Evolutionary conservation across 441 rosid species (phyloP), one percentile per base, ranked within the genome.

Genomic region (Eutrema salsugineum): DNA sequence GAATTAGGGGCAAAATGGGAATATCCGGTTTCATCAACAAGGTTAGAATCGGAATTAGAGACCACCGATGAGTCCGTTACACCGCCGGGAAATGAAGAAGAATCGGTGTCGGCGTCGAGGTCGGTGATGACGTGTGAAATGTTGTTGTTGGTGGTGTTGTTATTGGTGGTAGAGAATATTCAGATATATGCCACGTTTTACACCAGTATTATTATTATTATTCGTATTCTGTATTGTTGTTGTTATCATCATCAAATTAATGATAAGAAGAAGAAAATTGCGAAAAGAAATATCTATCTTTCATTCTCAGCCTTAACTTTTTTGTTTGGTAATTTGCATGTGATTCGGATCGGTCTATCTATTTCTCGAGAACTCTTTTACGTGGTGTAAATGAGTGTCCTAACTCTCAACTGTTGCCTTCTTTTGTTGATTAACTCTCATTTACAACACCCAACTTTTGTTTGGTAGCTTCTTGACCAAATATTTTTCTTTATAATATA

Each of bases 101-200:
- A 63, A 55, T 54, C 60, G 15, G 61, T 24, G 66, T 53, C 57
- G 66, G 15, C 38, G 60, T 44, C 64, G 56, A 12, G 27, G 63
- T 30, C 70, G 70, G 75, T 8, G 11, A n/a, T 48, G 35, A 47
- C 71, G 47, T 70, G 63, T 70, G 71, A 76, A 57, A 12, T 48
- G 27, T 15, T 56, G 44, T 11, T 42, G 56, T 32, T 74, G 66
- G 6, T 33, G 14, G 4, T 66, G 39, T 27, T 60, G 50, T 10
- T 63, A 56, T 40, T 76, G 68, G 76, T 76, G 79, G 76, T 48
- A 64, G 79, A 70, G 76, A 70, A 76, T 70, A 76, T 76, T 70
- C 72, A 63, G 32, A 63, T 15, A 76, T 57, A 76, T 70, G 71
- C 76, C 71, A 70, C 71, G 67, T 64, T 64, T 76, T 69, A 56